Conservation (phyloP, 257 asterid species). For the Primulina tabacum region DNA sequence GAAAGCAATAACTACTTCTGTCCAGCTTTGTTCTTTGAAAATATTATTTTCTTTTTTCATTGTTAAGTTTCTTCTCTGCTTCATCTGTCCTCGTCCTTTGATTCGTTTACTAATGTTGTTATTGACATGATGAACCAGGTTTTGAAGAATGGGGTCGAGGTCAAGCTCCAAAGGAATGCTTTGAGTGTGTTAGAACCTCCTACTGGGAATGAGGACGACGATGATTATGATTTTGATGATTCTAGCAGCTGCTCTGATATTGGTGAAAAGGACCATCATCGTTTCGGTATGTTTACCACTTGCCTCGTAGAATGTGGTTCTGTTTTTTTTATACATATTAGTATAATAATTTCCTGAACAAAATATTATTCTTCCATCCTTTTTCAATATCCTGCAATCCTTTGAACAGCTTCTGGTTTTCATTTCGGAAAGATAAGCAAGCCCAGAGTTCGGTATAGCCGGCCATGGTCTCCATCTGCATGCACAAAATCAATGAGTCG, state of each 20-base stretch:
- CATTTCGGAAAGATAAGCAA: slow-evolving; percentile 68
- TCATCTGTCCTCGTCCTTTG: neutral
- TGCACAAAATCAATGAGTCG: slow-evolving; percentile 53
- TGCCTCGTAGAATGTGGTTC: slow-evolving; percentile 7
- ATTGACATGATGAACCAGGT: slow-evolving; percentile 45
- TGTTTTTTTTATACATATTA: slow-evolving; percentile 11
- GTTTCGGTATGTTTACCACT: slow-evolving; percentile 51
- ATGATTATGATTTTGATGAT: slow-evolving; percentile 65
- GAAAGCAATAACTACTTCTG: neutral
- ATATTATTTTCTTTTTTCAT: neutral
- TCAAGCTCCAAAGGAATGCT: slow-evolving; percentile 92
- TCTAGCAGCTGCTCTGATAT: slow-evolving; percentile 80
- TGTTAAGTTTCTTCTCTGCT: neutral
- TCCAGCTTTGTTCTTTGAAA: neutral
- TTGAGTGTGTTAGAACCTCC: slow-evolving; percentile 90
- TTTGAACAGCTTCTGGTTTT: slow-evolving; percentile 58
- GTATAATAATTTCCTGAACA: neutral
- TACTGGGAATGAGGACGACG: slow-evolving; percentile 80
- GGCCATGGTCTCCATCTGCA: slow-evolving; percentile 63
- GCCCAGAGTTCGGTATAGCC: slow-evolving; percentile 57
- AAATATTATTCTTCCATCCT: neutral
- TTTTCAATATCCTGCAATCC: slow-evolving; percentile 10
- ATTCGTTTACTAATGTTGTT: slow-evolving; percentile 1
- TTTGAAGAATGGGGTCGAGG: slow-evolving; percentile 91
- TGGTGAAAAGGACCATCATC: slow-evolving; percentile 54